Conservation (phyloP, 2,329 filamentous ascomycete genomes). For the Aspergillus uvarum region DNA sequence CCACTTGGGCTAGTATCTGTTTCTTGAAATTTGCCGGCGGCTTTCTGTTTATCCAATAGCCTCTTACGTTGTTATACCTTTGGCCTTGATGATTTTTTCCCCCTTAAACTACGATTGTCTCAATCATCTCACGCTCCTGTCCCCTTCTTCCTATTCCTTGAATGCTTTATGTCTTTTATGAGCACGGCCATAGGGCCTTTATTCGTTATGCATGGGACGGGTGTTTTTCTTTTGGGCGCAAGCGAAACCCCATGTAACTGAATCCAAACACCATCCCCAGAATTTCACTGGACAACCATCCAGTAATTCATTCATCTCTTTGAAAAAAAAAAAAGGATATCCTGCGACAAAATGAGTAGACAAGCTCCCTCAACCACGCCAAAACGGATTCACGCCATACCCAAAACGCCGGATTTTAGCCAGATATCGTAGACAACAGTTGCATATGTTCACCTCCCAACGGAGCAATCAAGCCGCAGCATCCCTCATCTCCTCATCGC, state of each 20-base stretch:
- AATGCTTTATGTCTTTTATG: constrained; percentile 32
- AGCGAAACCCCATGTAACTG: constrained; percentile 24
- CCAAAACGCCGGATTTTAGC: not conserved
- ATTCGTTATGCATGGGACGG: constrained; percentile 40
- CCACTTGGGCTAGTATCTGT: constrained; percentile 13
- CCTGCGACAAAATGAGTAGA: not conserved
- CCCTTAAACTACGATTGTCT: constrained; percentile 13
- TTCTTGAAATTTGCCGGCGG: constrained; percentile 22
- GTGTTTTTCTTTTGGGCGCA: constrained; percentile 40
- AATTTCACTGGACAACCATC: not conserved
- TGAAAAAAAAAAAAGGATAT: not conserved
- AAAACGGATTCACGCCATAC: not conserved
- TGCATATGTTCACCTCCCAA: not conserved
- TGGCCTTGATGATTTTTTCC: constrained; percentile 13
- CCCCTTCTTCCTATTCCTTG: constrained; percentile 4
- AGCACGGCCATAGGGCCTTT: constrained; percentile 30
- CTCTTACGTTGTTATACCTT: constrained; percentile 22
- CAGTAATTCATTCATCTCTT: not conserved
- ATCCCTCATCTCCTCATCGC: constrained; percentile 21
- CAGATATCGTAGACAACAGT: too few relatives aligned
- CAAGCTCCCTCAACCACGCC: not conserved
- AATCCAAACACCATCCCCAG: not conserved
- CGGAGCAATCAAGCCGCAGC: constrained; percentile 9
- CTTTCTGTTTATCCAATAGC: constrained; percentile 23
- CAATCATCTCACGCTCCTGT: constrained; percentile 12